Conservation (phyloP, 208 protist genomes). For the Crithidia brevicula region DNA sequence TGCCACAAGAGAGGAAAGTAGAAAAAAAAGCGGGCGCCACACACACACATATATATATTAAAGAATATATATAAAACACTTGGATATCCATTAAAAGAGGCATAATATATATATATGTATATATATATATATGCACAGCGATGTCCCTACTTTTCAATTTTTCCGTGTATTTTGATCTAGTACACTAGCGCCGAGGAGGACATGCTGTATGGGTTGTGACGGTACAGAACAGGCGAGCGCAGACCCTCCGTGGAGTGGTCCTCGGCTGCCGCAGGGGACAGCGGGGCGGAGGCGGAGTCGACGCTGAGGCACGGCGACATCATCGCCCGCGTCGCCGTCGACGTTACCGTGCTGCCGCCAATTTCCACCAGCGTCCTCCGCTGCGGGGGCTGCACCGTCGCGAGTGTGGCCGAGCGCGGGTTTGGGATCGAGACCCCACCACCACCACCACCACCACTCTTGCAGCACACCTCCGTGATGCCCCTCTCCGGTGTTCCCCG, state of each 20-base stretch:
- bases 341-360: too few relatives aligned
- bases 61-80: too few relatives aligned
- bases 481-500: too few relatives aligned
- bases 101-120: background rate
- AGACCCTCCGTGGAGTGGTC: background rate
- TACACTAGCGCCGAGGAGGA: background rate
- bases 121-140: background rate
- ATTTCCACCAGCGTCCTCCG: too few relatives aligned
- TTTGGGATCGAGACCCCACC: background rate
- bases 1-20: too few relatives aligned
- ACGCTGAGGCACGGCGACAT: constrained; percentile 10
- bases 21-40: background rate
- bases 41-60: constrained; percentile 8
- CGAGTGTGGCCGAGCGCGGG: constrained; percentile 2
- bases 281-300: background rate
- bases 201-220: constrained; percentile 23
- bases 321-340: background rate
- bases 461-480: too few relatives aligned
- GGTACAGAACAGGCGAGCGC: constrained; percentile 7
- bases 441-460: too few relatives aligned
- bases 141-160: background rate
- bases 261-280: background rate
- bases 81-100: background rate
- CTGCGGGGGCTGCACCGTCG: too few relatives aligned
- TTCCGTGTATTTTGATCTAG: background rate